Base-by-base conservation (phyloP, 192 early-diverging fungal genomes). In the Spizellomyces sp. region DNA sequence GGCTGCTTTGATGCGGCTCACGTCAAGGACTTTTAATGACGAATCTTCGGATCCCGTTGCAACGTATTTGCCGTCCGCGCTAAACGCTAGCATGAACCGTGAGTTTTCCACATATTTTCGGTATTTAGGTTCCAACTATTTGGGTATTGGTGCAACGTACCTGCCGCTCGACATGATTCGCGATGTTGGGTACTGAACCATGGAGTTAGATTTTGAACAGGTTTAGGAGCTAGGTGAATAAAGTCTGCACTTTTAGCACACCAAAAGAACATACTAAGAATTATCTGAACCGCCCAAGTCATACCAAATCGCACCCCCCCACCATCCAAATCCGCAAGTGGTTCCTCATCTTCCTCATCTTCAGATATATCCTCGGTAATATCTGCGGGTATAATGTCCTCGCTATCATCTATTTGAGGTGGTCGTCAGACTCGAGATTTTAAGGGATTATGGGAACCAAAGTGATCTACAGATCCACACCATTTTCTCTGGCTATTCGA, bases 11-110 rank as follows among this genome's bases (percentile, higher is more conserved):
- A 96, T 93, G 66, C 89, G 88, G 75, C 84, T 80, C 45, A 94
- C 92, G 57, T 96, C 95, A 43, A 98, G 81, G 56, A 98, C 86
- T 83, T 96, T 96, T 65, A 96, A 76, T 48, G 96, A 92, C 10
- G 90, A 80, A 77, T 98, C 96, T 41, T 80, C 85, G 47, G 93
- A 94, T 42, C 94, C 94, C 1, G 96, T 95, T 4, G 95, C 95
- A 46, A 95, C 86, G 80, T 91, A 94, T 50, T 85, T 84, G 56
- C 93, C 91, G 76, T 84, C 81, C 0, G 77, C 55, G 69, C 74
- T 81, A 69, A 87, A 90, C 0, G 81, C 87, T 70, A 15, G 21
- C 19, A 22, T 12, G 50, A 54, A 0, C 14, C 0, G 50, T 12
- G 50, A 54, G 27, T 36, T 36, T 36, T 36, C 3, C 27, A 36